Base-by-base conservation (phyloP, 2,329 filamentous ascomycete species). In the Diaporthe sp. region DNA sequence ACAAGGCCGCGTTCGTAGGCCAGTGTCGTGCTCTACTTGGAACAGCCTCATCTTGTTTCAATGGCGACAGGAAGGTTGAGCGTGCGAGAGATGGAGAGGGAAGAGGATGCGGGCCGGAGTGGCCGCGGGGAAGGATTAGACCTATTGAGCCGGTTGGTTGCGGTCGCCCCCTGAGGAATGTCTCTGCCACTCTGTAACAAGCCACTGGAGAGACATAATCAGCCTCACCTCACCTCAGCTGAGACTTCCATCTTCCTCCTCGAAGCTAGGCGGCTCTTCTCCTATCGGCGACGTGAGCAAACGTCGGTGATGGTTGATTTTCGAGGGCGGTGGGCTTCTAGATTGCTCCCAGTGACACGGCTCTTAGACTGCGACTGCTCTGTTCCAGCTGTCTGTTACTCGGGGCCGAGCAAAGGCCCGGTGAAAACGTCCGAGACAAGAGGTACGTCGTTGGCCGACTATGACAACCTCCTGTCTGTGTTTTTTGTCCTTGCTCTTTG, bases 111-210 rank as follows among this genome's bases (percentile, higher is more conserved):
- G 37, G 58, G 65, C 65, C 65, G 65, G 65, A 55, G 65, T 53
- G 65, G 17, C 49, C 65, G 65, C 65, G 34, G 49, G 65, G 51
- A 55, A 55, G 65, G 49, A 42, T 70, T 55, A 31, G 31, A 31
- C 31, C 31, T 31, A 12, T 42, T 9, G 44, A 42, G 46, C 37
- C 28, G 65, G 65, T 25, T 68, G 10, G 60, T 34, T 44, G 17
- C 42, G 61, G 28, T 13, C 61, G 4, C 4, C 39, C 46, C 65
- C 17, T 70, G 58, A 70, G 65, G 65, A 70, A 70, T 70, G 65
- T 70, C 65, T 70, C 49, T 55, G 65, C 34, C 65, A 70, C 65
- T 70, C 65, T 70, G 65, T 70, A 39, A 70, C 65, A 70, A 68
- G 65, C 65, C 65, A 70, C 65, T 42, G 65, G 65, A 39, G 65